Evolutionary conservation across 208 protist genomes (phyloP).

Genomic region (Zelonia costaricensis): DNA sequence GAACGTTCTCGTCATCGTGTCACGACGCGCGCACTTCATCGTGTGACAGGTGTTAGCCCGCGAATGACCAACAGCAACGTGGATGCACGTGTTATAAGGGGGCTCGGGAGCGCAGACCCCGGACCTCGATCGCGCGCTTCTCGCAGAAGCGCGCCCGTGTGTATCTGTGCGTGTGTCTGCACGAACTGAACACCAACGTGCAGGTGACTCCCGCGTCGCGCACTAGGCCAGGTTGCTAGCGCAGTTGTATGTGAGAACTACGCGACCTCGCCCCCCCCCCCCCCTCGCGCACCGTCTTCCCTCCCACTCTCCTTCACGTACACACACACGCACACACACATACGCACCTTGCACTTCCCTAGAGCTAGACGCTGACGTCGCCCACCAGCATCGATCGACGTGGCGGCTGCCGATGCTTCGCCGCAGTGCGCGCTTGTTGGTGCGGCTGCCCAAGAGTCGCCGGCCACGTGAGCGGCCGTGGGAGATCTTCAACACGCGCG

Average conservation of each 20-base stretch:
- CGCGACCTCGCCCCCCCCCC: too few species aligned
- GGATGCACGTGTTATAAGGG: too few species aligned
- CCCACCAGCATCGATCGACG: background rate
- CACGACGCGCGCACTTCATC: too few species aligned
- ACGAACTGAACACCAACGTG: too few species aligned
- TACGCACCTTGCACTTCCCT: background rate
- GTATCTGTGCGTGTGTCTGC: background rate
- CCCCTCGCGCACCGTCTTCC: background rate
- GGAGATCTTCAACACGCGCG: constrained; percentile 89
- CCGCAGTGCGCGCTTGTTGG: constrained; percentile 19
- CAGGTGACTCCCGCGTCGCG: too few species aligned
- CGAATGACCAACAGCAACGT: too few species aligned
- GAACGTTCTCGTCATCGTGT: too few species aligned
- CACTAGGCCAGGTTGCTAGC: too few species aligned
- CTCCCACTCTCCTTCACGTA: background rate
- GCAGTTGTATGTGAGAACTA: too few species aligned
- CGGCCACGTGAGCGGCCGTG: constrained; percentile 85
- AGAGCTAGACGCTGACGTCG: background rate
- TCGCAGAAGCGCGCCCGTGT: background rate
- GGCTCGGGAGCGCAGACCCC: too few species aligned
- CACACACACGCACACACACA: constrained; percentile 2
- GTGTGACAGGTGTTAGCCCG: too few species aligned
- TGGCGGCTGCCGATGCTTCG: constrained; percentile 41
- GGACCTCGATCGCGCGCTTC: too few species aligned
- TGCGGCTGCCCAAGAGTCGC: constrained; percentile 81